These are phyloP conservation scores for Penicillium mononematosum DNA, from an alignment of 495 filamentous ascomycete species.

Conservation along the genomic window DNA sequence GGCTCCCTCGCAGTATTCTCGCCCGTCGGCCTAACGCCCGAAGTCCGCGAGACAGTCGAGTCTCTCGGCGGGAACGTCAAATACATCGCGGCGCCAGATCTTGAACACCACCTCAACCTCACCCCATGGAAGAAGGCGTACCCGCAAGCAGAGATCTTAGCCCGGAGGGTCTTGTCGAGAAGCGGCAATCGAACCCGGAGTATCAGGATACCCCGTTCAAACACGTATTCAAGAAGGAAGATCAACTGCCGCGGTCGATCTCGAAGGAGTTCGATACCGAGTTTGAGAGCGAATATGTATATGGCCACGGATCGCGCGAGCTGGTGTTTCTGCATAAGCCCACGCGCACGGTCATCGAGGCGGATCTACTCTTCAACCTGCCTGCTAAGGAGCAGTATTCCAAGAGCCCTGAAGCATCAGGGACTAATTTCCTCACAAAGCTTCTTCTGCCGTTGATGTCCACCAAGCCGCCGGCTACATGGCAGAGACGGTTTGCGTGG, in stretches of 20 bases:
- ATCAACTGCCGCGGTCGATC: slow-evolving; percentile 53
- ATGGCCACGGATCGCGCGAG: slow-evolving; percentile 79
- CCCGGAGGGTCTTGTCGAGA: slow-evolving; percentile 85
- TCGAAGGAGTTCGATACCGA: slow-evolving; percentile 79
- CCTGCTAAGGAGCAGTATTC: slow-evolving; percentile 88
- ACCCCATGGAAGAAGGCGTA: slow-evolving; percentile 77
- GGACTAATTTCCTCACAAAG: slow-evolving; percentile 59
- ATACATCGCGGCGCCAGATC: slow-evolving; percentile 84
- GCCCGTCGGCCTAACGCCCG: slow-evolving; percentile 75
- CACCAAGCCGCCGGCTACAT: slow-evolving; percentile 57
- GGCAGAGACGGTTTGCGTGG: slow-evolving; percentile 82
- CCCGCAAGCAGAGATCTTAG: slow-evolving; percentile 75
- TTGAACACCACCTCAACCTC: slow-evolving; percentile 91
- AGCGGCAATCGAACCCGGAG: slow-evolving; percentile 65
- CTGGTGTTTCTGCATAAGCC: slow-evolving; percentile 83
- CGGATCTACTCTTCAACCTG: slow-evolving; percentile 89
- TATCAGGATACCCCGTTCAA: slow-evolving; percentile 68
- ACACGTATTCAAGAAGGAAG: slow-evolving; percentile 60
- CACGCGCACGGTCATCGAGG: slow-evolving; percentile 79
- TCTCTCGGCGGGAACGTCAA: slow-evolving; percentile 68
- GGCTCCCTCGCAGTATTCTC: slow-evolving; percentile 89
- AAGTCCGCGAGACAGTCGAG: slow-evolving; percentile 65
- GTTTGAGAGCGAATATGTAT: slow-evolving; percentile 82
- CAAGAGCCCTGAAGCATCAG: slow-evolving; percentile 52
- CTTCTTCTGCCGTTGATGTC: slow-evolving; percentile 60